These are phyloP conservation scores for Chaetomium olivaceum DNA, from an alignment of 2,329 filamentous ascomycete species.

Conservation along the genomic window DNA sequence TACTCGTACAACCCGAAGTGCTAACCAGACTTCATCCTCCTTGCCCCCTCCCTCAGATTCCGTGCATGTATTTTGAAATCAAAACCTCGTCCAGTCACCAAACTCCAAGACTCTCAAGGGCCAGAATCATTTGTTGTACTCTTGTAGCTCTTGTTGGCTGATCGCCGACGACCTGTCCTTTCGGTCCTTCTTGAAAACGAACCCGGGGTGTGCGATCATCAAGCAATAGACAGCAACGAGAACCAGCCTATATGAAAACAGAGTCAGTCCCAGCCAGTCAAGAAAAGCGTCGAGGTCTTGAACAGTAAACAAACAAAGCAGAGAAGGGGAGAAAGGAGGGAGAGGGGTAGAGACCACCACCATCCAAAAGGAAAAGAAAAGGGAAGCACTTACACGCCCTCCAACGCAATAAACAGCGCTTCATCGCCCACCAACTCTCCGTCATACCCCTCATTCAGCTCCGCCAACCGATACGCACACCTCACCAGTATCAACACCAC, in stretches of 20 bases:
- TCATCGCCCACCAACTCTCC: constrained; percentile 52
- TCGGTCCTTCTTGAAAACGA: constrained; percentile 8
- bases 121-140: not conserved
- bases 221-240: constrained; percentile 22
- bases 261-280: not conserved
- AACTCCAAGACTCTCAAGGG: not conserved
- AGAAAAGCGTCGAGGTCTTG: not conserved
- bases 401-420: constrained; percentile 50
- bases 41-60: no score
- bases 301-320: not conserved
- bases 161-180: not conserved
- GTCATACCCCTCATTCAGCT: constrained; percentile 57
- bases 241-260: constrained; percentile 16
- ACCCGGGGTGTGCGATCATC: constrained; percentile 25
- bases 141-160: not conserved
- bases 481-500: constrained; percentile 58
- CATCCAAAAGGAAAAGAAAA: not conserved
- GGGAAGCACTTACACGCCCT: constrained; percentile 40
- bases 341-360: not conserved
- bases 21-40: not conserved
- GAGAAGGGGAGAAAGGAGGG: not conserved
- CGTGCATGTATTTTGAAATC: not conserved
- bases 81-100: not conserved
- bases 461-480: constrained; percentile 59
- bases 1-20: not conserved